These are phyloP conservation scores for Casuarina glauca DNA, from an alignment of 306 rosid species.

Conservation along the genomic window DNA sequence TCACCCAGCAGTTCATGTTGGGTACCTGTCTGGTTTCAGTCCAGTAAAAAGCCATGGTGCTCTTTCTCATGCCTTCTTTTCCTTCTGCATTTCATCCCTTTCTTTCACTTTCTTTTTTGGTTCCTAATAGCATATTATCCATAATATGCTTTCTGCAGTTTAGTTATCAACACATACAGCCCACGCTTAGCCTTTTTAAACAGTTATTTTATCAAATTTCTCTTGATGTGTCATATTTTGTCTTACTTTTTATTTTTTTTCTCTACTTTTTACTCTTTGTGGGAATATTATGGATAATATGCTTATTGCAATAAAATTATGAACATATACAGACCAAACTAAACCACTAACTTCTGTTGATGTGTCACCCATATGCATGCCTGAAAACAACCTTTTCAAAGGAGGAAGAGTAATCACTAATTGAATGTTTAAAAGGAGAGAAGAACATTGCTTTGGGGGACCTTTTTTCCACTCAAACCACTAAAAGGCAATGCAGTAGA, in stretches of 20 bases:
- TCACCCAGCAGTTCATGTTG: constrained; percentile 14
- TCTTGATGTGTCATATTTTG: neutral
- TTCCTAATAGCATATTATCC: too few species aligned
- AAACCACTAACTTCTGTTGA: neutral
- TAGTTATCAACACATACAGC: too few species aligned
- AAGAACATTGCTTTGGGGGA: too few species aligned
- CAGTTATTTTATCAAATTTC: too few species aligned
- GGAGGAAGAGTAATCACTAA: neutral
- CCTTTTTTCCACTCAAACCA: neutral
- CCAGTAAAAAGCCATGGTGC: too few species aligned
- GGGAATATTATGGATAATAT: neutral
- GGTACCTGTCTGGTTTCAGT: constrained; percentile 23
- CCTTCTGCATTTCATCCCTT: too few species aligned
- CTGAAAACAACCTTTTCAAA: neutral
- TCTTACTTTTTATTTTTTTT: neutral
- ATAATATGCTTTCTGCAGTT: too few species aligned
- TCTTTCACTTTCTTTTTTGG: too few species aligned
- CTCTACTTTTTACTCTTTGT: neutral
- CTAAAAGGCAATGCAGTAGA: neutral
- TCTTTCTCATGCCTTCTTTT: too few species aligned
- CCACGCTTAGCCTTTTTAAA: too few species aligned
- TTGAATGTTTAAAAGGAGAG: neutral
- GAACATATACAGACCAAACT: constrained; percentile 2
- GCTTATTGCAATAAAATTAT: neutral
- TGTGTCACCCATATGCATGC: constrained; percentile 1